Percentiles rank a stretch among this genome's conserved stretches.
Conservation (phyloP, 2,329 filamentous ascomycete genomes). For the Alternaria arborescens region DNA sequence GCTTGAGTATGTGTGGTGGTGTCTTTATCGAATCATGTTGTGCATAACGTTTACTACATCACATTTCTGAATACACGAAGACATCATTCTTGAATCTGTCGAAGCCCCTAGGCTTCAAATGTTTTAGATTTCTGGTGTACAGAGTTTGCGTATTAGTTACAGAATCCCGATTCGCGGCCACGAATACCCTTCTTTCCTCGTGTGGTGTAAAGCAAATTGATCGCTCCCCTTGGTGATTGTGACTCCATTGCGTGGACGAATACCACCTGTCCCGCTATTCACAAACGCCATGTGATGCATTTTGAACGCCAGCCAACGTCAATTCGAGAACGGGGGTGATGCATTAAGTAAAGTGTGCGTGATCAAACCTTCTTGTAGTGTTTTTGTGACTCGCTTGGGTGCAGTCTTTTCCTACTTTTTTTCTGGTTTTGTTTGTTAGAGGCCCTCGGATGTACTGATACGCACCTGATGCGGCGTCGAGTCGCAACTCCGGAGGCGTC, state of each 20-base stretch:
- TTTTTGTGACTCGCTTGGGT: constrained; percentile 12
- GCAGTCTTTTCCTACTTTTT: constrained; percentile 38
- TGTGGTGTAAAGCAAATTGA: constrained; percentile 9
- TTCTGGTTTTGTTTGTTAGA: constrained; percentile 36
- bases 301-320: constrained; percentile 19
- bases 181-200: not conserved
- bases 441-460: constrained; percentile 22
- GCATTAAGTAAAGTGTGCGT: constrained; percentile 12
- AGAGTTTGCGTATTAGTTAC: constrained; percentile 31
- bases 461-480: constrained; percentile 24
- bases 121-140: constrained; percentile 33
- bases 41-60: not conserved
- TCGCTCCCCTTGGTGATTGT: not conserved
- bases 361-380: constrained; percentile 26
- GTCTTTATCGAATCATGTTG: not conserved
- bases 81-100: not conserved
- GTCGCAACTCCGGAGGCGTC: constrained; percentile 14
- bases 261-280: constrained; percentile 7
- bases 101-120: constrained; percentile 26
- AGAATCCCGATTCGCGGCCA: constrained; percentile 10
- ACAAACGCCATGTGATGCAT: constrained; percentile 19
- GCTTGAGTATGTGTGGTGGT: not conserved
- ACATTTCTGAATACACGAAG: not conserved
- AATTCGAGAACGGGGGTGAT: constrained; percentile 1
- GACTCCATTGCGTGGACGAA: constrained; percentile 9